Percentiles rank a stretch among this genome's conserved stretches.
phyloP scores from a whole-genome alignment of 139 green algal species.

The Ulvella scutata region DNA sequence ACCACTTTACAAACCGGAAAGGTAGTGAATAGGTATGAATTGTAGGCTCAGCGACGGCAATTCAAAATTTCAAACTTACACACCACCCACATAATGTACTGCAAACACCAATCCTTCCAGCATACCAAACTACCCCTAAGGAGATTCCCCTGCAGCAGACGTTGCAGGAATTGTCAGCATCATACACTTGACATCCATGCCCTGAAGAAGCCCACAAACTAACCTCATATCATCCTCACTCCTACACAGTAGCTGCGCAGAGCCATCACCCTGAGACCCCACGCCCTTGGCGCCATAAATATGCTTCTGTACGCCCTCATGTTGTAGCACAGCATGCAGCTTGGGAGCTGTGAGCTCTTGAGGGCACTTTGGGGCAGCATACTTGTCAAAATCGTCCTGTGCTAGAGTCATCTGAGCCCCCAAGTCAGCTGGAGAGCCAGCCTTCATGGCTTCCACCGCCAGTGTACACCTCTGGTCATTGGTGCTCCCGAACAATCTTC shows the following conservation, averaged over 20 bases:
- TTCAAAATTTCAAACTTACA: too few species aligned
- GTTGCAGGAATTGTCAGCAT: too few species aligned
- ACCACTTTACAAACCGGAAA: too few species aligned
- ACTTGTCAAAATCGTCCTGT: slow-evolving; percentile 36
- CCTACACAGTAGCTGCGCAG: slow-evolving; percentile 48
- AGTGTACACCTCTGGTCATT: slow-evolving; percentile 15
- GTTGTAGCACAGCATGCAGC: slow-evolving; percentile 37
- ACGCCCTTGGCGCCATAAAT: slow-evolving; percentile 57
- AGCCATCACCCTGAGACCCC: slow-evolving; percentile 54
- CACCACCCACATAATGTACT: too few species aligned
- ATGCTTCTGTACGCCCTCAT: slow-evolving; percentile 23
- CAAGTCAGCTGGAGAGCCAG: slow-evolving; percentile 18
- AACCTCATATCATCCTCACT: neutral
- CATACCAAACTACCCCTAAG: too few species aligned
- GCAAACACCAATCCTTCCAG: too few species aligned
- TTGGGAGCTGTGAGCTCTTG: slow-evolving; percentile 38
- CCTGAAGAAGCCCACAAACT: too few species aligned
- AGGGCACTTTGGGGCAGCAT: slow-evolving; percentile 33
- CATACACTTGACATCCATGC: too few species aligned
- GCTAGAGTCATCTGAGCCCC: slow-evolving; percentile 36
- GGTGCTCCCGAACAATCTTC: slow-evolving; percentile 27
- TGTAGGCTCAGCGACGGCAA: too few species aligned
- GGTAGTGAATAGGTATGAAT: too few species aligned
- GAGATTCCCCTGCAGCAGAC: too few species aligned
- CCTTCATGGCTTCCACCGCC: slow-evolving; percentile 26